phyloP scores from a whole-genome alignment of 176 grass and related monocot species.

The Chrysopogon serrulatus region DNA sequence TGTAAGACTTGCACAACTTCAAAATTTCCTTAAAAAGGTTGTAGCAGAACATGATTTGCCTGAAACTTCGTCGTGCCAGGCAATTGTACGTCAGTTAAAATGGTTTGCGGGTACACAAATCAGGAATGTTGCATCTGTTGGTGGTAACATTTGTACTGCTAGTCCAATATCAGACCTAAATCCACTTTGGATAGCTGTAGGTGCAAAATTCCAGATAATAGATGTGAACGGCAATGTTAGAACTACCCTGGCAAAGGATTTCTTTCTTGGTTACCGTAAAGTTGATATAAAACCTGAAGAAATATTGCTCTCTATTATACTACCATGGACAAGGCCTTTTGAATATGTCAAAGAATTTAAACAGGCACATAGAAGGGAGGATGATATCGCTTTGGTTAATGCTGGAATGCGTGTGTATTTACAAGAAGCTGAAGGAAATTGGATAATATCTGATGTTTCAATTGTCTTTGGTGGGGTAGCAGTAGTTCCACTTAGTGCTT shows the following conservation, averaged over 20 bases:
- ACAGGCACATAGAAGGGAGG: slow-evolving; percentile 95
- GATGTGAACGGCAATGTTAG: slow-evolving; percentile 61
- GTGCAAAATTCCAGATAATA: slow-evolving; percentile 76
- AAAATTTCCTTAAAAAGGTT: slow-evolving; percentile 66
- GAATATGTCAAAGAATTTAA: slow-evolving; percentile 99
- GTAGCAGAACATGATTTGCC: slow-evolving; percentile 34
- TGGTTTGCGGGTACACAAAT: slow-evolving; percentile 98
- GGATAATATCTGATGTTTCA: slow-evolving; percentile 64
- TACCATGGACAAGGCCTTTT: slow-evolving; percentile 82
- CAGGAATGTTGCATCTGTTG: slow-evolving; percentile 93
- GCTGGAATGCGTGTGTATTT: slow-evolving; percentile 78
- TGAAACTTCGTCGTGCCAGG: slow-evolving; percentile 75
- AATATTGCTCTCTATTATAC: slow-evolving; percentile 69
- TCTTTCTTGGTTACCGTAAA: slow-evolving; percentile 95
- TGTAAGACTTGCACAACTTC: slow-evolving; percentile 70
- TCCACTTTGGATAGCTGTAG: slow-evolving; percentile 89
- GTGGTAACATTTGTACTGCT: slow-evolving; percentile 98
- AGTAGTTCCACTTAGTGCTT: slow-evolving; percentile 59
- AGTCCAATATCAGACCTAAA: slow-evolving; percentile 99
- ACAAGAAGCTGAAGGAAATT: slow-evolving; percentile 46
- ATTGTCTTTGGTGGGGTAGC: slow-evolving; percentile 88
- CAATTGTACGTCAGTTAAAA: slow-evolving; percentile 86
- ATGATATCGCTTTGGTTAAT: slow-evolving; percentile 98
- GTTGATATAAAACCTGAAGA: slow-evolving; percentile 76
- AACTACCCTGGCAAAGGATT: slow-evolving; percentile 59